Conservation (phyloP, 441 rosid genomes). For the Breynia disticha region DNA sequence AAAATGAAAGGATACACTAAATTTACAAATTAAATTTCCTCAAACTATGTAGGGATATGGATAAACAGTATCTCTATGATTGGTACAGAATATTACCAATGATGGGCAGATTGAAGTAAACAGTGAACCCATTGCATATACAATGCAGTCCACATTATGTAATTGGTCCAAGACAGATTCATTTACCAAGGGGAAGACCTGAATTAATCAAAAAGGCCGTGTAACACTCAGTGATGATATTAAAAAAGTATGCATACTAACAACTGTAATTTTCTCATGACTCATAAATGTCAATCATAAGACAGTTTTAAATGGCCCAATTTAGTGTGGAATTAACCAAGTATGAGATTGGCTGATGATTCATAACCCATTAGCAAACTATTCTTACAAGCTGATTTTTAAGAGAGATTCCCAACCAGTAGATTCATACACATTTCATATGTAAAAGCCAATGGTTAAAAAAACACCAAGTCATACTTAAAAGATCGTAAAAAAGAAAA, state of each 20-base stretch:
- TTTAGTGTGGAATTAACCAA: too few relatives aligned
- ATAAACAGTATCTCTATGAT: not conserved
- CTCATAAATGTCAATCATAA: not conserved
- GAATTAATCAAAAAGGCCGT: conserved; percentile 12
- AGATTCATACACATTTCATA: too few relatives aligned
- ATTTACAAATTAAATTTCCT: not conserved
- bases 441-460: too few relatives aligned
- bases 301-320: too few relatives aligned
- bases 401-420: too few relatives aligned
- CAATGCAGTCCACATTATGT: conserved; percentile 64
- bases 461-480: too few relatives aligned
- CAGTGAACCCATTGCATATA: conserved; percentile 94
- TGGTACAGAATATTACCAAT: conserved; percentile 35
- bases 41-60: not conserved
- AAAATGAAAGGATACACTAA: not conserved
- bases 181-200: conserved; percentile 81
- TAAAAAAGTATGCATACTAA: not conserved
- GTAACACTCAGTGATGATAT: conserved; percentile 6
- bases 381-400: too few relatives aligned
- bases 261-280: not conserved
- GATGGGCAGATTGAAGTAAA: conserved; percentile 95
- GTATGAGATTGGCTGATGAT: too few relatives aligned
- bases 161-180: conserved; percentile 75
- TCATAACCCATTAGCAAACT: too few relatives aligned
- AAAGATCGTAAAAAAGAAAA: too few relatives aligned